Conservation (phyloP, 1,284 basidiomycete species). For the Melanopsichium pennsylvanicum region DNA sequence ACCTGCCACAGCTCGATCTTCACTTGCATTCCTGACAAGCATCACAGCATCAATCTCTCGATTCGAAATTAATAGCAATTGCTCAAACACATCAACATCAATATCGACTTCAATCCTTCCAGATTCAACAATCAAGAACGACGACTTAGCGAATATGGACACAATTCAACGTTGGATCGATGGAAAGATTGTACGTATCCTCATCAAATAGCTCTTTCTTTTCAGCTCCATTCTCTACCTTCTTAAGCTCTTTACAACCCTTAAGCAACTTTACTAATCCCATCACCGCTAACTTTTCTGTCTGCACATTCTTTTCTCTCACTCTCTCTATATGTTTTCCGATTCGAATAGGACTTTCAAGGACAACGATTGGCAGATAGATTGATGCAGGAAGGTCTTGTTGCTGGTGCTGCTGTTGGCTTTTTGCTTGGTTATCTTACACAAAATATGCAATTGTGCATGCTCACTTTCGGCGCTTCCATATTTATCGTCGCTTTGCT, state of each 20-base stretch:
- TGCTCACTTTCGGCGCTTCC: constrained; percentile 14
- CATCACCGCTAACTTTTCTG: background rate
- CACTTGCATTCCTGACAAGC: no score
- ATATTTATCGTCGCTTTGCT: constrained; percentile 21
- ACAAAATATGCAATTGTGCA: constrained; percentile 35
- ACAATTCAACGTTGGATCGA: constrained; percentile 28
- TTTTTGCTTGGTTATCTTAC: constrained; percentile 30
- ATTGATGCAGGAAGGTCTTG: constrained; percentile 37
- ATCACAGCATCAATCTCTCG: no score
- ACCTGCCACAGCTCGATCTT: no score
- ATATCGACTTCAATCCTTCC: background rate
- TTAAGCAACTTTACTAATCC: background rate
- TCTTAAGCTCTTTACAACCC: background rate
- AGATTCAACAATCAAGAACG: background rate
- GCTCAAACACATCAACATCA: background rate
- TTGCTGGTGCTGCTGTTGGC: constrained; percentile 7
- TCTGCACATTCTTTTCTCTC: background rate
- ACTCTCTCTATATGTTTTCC: background rate
- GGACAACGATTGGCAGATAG: constrained; percentile 35
- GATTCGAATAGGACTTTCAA: constrained; percentile 31
- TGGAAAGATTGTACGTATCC: constrained; percentile 43
- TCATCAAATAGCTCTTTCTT: no score
- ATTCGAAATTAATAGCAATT: no score
- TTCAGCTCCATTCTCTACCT: background rate
- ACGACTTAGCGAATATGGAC: constrained; percentile 27